A percentile compares a stretch with the other conserved stretches of the same genome.
Conservation (phyloP, 202 grass and related monocot genomes). For the Panicum hallii region DNA sequence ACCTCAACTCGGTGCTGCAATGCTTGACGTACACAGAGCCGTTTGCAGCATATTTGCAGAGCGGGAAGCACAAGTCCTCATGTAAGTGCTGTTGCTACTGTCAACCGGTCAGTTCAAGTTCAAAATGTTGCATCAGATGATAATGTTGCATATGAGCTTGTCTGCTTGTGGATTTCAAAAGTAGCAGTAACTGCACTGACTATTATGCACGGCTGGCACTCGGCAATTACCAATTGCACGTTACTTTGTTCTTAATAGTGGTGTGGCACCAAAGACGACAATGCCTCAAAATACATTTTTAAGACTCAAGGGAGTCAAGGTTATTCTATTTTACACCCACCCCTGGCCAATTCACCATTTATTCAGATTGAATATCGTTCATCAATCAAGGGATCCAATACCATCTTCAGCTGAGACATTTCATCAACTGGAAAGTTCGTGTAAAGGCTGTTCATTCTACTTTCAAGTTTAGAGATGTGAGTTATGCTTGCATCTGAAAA, state of each 20-base stretch:
- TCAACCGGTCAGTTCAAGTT: constrained; percentile 8
- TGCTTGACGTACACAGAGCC: constrained; percentile 97
- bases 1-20: constrained; percentile 98
- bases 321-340: constrained; percentile 19
- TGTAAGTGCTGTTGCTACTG: constrained; percentile 68
- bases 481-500: background rate
- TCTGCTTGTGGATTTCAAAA: background rate
- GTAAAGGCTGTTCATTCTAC: constrained; percentile 19
- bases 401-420: constrained; percentile 1
- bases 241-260: background rate
- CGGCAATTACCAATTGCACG: constrained; percentile 4
- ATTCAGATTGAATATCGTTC: constrained; percentile 23
- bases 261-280: constrained; percentile 27
- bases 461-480: constrained; percentile 9
- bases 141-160: background rate
- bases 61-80: constrained; percentile 85
- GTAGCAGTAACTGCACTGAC: constrained; percentile 7
- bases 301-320: background rate
- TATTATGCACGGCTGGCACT: background rate
- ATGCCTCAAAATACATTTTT: constrained; percentile 24
- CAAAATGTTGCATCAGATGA: background rate
- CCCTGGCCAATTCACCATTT: constrained; percentile 25
- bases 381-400: constrained; percentile 15
- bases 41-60: constrained; percentile 96
- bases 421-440: constrained; percentile 1